Evolutionary conservation across 1,284 basidiomycete genomes (phyloP).

Genomic region (Erythrobasidium hasegawianum): DNA sequence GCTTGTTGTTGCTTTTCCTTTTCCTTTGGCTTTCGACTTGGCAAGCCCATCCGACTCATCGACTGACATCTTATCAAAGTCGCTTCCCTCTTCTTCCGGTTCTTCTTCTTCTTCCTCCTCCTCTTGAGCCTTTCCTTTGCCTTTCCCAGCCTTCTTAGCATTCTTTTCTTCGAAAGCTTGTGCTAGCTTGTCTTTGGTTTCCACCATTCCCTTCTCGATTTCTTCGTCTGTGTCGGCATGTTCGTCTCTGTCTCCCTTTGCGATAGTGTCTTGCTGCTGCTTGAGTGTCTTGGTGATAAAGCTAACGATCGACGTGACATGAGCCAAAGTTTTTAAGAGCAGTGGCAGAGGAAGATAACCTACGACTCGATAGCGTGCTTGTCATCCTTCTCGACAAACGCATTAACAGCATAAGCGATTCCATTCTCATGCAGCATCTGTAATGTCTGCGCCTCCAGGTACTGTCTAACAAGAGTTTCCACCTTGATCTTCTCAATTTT

Average conservation of each 20-base stretch:
- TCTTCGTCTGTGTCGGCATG: conserved; percentile 42
- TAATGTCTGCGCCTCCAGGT: conserved; percentile 79
- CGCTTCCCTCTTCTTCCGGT: neutral
- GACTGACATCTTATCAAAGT: conserved; percentile 1
- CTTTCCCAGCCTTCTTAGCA: conserved; percentile 35
- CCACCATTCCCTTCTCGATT: conserved; percentile 37
- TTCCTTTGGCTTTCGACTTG: conserved; percentile 6
- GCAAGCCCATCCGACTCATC: neutral
- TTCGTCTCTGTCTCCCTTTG: conserved; percentile 40
- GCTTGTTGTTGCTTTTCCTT: conserved; percentile 19
- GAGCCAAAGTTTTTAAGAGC: no score
- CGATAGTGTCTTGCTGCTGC: conserved; percentile 37
- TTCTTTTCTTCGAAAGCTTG: conserved; percentile 42
- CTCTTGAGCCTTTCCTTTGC: conserved; percentile 21
- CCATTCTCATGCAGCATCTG: conserved; percentile 78
- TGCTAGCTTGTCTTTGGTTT: conserved; percentile 37
- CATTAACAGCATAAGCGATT: conserved; percentile 85
- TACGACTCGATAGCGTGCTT: conserved; percentile 81
- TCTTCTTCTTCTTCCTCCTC: conserved; percentile 35
- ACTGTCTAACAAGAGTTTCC: conserved; percentile 71
- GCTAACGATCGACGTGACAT: conserved; percentile 31
- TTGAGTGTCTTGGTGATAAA: conserved; percentile 41
- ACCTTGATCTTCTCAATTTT: conserved; percentile 52
- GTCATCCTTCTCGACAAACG: conserved; percentile 93
- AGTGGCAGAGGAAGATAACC: conserved; percentile 51